These are phyloP conservation scores for Drosera capensis DNA, from an alignment of 148 eudicot genomes.

Conservation along the genomic window DNA sequence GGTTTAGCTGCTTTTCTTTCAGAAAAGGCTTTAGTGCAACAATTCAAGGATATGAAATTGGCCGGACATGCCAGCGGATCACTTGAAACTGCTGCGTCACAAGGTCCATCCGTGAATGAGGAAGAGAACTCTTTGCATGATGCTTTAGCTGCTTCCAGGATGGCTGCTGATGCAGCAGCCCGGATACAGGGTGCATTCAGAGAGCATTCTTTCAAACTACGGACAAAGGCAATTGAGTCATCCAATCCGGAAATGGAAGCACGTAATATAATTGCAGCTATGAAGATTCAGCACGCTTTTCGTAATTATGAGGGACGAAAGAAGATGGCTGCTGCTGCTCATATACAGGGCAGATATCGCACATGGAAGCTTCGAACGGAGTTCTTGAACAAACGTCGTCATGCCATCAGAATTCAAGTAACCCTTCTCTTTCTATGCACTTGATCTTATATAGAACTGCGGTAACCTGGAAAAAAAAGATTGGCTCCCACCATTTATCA, in stretches of 20 bases:
- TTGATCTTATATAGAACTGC: neutral
- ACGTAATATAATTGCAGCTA: constrained; percentile 65
- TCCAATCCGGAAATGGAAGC: constrained; percentile 61
- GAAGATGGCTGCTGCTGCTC: constrained; percentile 64
- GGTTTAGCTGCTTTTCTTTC: constrained; percentile 93
- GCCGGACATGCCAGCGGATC: constrained; percentile 87
- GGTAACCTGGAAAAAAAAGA: too few relatives aligned
- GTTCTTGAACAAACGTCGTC: constrained; percentile 65
- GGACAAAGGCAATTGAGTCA: constrained; percentile 26
- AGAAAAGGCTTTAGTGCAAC: constrained; percentile 67
- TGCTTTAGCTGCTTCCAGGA: constrained; percentile 75
- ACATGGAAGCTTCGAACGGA: constrained; percentile 67
- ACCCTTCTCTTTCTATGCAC: constrained; percentile 8
- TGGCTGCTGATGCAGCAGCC: constrained; percentile 98
- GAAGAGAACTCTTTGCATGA: constrained; percentile 75
- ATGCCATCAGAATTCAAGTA: constrained; percentile 79
- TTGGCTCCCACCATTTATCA: too few relatives aligned
- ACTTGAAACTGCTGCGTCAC: constrained; percentile 32
- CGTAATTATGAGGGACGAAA: constrained; percentile 52
- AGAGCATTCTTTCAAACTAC: constrained; percentile 47
- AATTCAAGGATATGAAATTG: constrained; percentile 65
- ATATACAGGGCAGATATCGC: constrained; percentile 67
- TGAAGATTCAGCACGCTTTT: constrained; percentile 90
- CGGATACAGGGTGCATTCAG: constrained; percentile 78
- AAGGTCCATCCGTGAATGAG: constrained; percentile 23